These are phyloP conservation scores for Arthrobotrys iridis DNA, from an alignment of 2,329 filamentous ascomycete species.

Conservation along the genomic window DNA sequence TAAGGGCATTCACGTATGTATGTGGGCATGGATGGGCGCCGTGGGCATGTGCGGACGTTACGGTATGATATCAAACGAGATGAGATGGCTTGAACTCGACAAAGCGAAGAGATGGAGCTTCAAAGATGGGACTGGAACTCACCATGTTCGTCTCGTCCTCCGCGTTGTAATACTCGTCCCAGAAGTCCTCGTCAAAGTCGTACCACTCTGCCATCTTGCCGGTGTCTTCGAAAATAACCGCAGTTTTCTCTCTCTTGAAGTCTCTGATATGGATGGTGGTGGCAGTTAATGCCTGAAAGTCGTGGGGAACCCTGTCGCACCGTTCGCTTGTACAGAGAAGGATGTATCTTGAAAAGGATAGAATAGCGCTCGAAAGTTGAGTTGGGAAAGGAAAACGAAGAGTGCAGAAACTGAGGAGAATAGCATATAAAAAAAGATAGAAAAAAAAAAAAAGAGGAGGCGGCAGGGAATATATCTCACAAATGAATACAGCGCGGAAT, in stretches of 20 bases:
- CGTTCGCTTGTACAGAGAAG: background rate
- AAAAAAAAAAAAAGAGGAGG: background rate
- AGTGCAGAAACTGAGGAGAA: background rate
- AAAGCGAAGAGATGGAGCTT: no score
- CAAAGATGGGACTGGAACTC: no score
- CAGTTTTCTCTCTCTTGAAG: background rate
- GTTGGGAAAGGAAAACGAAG: background rate
- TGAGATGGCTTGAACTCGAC: background rate
- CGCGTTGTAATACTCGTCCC: conserved; percentile 43
- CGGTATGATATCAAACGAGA: background rate
- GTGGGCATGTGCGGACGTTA: background rate
- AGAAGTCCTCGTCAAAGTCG: conserved; percentile 49
- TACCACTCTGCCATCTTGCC: conserved; percentile 42
- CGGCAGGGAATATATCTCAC: conserved; percentile 2
- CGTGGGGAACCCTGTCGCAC: background rate
- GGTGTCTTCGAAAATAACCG: background rate
- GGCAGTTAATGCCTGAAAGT: background rate
- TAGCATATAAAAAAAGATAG: no score
- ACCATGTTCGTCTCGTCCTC: conserved; percentile 48
- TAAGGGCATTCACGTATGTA: no score
- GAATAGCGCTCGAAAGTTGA: no score
- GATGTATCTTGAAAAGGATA: background rate
- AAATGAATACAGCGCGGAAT: background rate
- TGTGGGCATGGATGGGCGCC: no score
- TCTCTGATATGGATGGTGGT: background rate